Evolutionary conservation across 108 stramenopile species (phyloP), one percentile per base, ranked within the genome.

Genomic region (Ochromonas danica): DNA sequence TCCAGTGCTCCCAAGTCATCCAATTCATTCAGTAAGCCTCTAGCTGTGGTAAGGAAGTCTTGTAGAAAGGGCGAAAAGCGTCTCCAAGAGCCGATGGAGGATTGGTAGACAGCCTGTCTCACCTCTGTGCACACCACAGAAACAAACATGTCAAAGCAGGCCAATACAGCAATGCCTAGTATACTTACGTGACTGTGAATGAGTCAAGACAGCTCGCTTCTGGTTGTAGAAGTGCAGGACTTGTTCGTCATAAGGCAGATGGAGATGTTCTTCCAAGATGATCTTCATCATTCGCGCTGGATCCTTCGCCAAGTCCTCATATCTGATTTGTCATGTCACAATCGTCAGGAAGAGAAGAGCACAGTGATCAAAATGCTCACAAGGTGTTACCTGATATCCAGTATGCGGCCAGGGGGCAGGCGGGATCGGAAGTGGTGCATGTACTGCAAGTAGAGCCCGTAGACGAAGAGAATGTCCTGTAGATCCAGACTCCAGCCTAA

Each of bases 191-290:
- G 51, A 17, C 51, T 57, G 51, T 57, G 93, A 94, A 35, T 90
- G 71, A 0, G 93, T 94, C 71, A 93, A 92, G 10, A 93, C 92
- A 43, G 89, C 90, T n/a, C 92, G 91, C 61, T 93, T 92, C 78
- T 91, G 91, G 86, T 92, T 91, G 77, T 93, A 91, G 78, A 93
- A 94, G 39, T 91, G 86, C 61, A 93, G 83, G 2, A 92, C 89
- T 31, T 75, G 77, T 1, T 90, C 90, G 67, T 91, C 87, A 91
- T 91, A 91, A 0, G 81, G 82, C 6, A 90, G 81, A 0, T 88
- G 87, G 33, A 81, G 81, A 1, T 85, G 81, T 40, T 88, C 82
- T 70, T 40, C 40, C 22, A 22, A 70, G 22, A 70, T 22, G 33
- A 70, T 22, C 40, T 70, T 40, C 67, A 70, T 10, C 40, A 70